phyloP scores from a whole-genome alignment of 768 basidiomycete genomes.

The Melanogaster broomeanus region DNA sequence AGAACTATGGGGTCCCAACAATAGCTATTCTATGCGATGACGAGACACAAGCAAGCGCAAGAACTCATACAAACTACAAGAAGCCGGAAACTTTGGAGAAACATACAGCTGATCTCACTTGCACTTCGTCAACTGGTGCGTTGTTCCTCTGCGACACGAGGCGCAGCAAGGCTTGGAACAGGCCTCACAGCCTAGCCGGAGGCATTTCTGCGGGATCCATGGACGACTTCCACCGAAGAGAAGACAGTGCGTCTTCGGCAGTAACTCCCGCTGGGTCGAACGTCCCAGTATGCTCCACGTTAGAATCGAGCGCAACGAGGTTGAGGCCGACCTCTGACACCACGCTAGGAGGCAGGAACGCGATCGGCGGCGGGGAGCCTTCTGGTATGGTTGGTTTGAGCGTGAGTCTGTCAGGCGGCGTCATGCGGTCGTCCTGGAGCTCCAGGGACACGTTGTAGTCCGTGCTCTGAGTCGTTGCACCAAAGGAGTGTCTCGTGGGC shows the following conservation, averaged over 20 bases:
- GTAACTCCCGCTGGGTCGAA: neutral
- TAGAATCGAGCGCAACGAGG: neutral
- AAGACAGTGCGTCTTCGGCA: neutral
- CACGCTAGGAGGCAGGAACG: slow-evolving; percentile 9
- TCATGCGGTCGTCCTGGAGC: neutral
- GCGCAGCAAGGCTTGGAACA: neutral
- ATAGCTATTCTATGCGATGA: neutral
- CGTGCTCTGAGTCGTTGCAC: neutral
- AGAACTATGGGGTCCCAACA: too few species aligned
- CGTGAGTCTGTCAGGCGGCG: neutral
- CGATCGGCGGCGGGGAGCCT: slow-evolving; percentile 22
- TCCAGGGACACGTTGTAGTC: too few species aligned
- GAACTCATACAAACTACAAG: neutral
- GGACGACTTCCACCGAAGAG: neutral
- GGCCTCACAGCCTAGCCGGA: too few species aligned
- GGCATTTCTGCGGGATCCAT: neutral
- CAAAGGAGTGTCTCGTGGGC: slow-evolving; percentile 11
- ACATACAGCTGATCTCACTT: neutral
- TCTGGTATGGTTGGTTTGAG: slow-evolving; percentile 17
- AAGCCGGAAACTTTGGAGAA: neutral
- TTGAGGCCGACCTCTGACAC: neutral
- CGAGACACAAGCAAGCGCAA: neutral
- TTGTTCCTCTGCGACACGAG: neutral
- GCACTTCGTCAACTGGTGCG: neutral
- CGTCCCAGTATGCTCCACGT: neutral